Evolutionary conservation across 2,329 filamentous ascomycete genomes (phyloP).

Genomic region (Ceratocystiopsis brevicomis): DNA sequence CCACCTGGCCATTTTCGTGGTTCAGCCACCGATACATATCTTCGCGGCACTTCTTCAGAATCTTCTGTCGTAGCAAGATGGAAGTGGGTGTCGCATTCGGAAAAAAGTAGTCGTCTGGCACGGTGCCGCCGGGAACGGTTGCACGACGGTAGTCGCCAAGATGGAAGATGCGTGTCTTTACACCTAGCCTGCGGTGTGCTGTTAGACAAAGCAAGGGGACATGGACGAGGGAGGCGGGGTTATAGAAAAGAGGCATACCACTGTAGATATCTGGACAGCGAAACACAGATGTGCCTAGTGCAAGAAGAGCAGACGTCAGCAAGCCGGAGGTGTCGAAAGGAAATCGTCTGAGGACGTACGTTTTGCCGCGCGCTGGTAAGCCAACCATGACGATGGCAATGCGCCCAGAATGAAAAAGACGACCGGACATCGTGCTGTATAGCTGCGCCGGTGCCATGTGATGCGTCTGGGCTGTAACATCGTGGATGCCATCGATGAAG

Average conservation of each 20-base stretch:
- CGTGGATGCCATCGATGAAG: constrained; percentile 93
- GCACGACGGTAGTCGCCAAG: constrained; percentile 89
- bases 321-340: neutral
- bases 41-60: constrained; percentile 89
- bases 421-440: constrained; percentile 93
- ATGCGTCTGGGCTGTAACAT: constrained; percentile 54
- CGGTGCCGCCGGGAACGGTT: constrained; percentile 65
- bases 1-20: constrained; percentile 92
- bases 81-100: constrained; percentile 83
- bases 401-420: constrained; percentile 88
- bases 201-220: too few species aligned
- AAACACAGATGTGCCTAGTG: constrained; percentile 75
- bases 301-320: neutral
- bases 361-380: constrained; percentile 86
- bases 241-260: constrained; percentile 34
- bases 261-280: constrained; percentile 78
- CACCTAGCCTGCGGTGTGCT: constrained; percentile 48
- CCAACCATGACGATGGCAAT: constrained; percentile 97
- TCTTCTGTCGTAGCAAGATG: constrained; percentile 89
- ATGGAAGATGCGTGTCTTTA: constrained; percentile 96
- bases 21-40: constrained; percentile 95
- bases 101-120: constrained; percentile 96
- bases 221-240: neutral
- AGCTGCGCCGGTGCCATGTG: constrained; percentile 87
- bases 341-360: constrained; percentile 30